Evolutionary conservation across 345 rosid species (phyloP).

Genomic region (Hibiscus syriacus): DNA sequence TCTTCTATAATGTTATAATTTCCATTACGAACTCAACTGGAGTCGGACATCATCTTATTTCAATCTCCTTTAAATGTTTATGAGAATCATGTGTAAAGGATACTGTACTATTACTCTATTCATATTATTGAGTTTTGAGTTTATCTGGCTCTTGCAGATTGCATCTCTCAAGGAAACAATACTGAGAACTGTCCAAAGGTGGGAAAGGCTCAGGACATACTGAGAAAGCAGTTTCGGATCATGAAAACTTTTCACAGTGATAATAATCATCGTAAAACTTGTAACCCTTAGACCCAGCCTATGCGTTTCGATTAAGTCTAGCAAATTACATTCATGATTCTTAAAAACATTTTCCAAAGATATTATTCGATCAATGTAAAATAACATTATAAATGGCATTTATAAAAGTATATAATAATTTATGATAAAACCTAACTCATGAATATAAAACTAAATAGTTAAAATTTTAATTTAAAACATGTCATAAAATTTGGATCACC

Average conservation of each 20-base stretch:
- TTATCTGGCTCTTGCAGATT: slow-evolving; percentile 34
- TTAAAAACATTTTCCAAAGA: too few relatives aligned
- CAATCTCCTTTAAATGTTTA: neutral
- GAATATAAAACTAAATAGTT: too few relatives aligned
- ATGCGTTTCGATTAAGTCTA: too few relatives aligned
- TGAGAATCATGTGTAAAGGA: neutral
- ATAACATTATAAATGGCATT: too few relatives aligned
- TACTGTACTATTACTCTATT: neutral
- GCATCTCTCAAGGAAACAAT: slow-evolving; percentile 74
- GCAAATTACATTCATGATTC: too few relatives aligned
- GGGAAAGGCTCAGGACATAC: slow-evolving; percentile 27
- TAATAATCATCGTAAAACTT: slow-evolving; percentile 14
- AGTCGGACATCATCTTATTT: neutral
- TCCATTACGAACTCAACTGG: neutral
- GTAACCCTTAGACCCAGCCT: too few relatives aligned
- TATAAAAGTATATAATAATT: too few relatives aligned
- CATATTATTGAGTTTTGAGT: neutral
- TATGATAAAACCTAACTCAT: too few relatives aligned
- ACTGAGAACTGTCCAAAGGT: too few relatives aligned
- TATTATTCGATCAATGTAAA: too few relatives aligned
- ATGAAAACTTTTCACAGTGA: slow-evolving; percentile 15
- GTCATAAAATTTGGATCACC: too few relatives aligned
- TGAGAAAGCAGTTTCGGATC: slow-evolving; percentile 26
- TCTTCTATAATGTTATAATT: neutral
- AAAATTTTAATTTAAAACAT: too few relatives aligned